Base-by-base conservation (phyloP, 768 basidiomycete genomes). In the Chalciporus piperatus region DNA sequence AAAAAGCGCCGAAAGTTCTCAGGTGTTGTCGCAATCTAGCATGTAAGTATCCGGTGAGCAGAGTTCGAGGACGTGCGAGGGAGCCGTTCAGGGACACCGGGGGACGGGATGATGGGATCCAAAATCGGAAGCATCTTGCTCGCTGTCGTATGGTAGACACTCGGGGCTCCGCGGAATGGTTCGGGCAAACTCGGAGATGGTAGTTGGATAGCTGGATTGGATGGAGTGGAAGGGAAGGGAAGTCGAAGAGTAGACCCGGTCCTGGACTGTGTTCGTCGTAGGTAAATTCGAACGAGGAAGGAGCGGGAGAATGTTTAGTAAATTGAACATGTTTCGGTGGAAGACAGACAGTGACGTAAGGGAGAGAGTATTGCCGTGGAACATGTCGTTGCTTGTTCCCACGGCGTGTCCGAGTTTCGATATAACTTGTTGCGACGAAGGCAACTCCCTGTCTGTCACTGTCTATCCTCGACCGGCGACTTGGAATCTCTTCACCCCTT, bases 341-440 rank as follows among this genome's bases (percentile, higher is more conserved):
- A 25, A 7, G 7, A 25, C 4, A 25, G 25, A 25, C 4, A 12
- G 33, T 63, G 53, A 63, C 63, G 57, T 63, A 65, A 63, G 9
- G 38, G 7, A 20, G 48, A 52, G 55, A 47, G 45, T 52, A 50
- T 41, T 45, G 32, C 33, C 33, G 33, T 35, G 33, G 30, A 30
- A 30, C 6, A 9, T 16, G 48, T 30, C n/a, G 45, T 43, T 45
- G 11, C 2, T 43, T 43, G 50, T 70, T 68, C 67, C 64, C 67
- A 68, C 61, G 61, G 30, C 50, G 47, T 35, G 49, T 22, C 17
- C n/a, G 37, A 35, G 28, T 40, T 56, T 51, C 42, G 64, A 67
- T 68, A 70, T 69, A 70, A 68, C 56, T 56, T 53, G 63, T 66
- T n/a, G n/a, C n/a, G n/a, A n/a, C n/a, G n/a, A n/a, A n/a, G n/a